A percentile compares a stretch with the other conserved stretches of the same genome.
phyloP scores from a whole-genome alignment of 2,329 filamentous ascomycete species.

The Aureobasidium vineae region DNA sequence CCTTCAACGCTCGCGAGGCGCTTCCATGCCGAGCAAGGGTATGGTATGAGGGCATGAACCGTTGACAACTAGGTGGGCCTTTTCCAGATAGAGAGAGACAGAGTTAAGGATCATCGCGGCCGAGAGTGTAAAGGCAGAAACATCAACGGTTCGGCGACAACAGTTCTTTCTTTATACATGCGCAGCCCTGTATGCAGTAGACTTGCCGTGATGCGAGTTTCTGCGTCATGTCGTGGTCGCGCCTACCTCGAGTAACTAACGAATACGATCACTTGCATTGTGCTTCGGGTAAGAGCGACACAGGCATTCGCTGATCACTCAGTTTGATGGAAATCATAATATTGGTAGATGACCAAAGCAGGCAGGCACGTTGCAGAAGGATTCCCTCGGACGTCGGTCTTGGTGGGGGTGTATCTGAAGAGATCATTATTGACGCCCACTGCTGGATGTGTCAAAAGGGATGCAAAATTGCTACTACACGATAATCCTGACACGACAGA shows the following conservation, averaged over 20 bases:
- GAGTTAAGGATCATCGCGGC: not conserved
- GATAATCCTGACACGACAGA: not conserved
- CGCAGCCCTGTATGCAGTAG: not conserved
- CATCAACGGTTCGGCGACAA: not conserved
- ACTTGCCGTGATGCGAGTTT: not conserved
- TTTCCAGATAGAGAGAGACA: not conserved
- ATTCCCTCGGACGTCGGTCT: not conserved
- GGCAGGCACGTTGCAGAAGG: conserved; percentile 11
- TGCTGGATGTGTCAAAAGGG: no score
- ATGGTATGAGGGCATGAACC: not conserved
- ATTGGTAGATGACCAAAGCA: conserved; percentile 2
- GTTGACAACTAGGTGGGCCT: conserved; percentile 3
- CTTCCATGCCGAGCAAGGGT: not conserved
- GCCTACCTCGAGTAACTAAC: not conserved
- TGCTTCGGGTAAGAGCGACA: not conserved
- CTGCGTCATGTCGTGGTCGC: not conserved
- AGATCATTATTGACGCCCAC: not conserved
- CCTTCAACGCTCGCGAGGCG: not conserved
- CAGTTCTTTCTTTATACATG: not conserved
- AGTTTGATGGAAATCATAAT: not conserved
- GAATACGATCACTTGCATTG: not conserved
- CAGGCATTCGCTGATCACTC: not conserved
- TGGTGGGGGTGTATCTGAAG: not conserved
- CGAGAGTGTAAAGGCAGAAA: not conserved
- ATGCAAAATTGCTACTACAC: not conserved